Conservation (phyloP, 225 moss, liverwort and hornwort genomes). For the Pseudisothecium myosuroides region DNA sequence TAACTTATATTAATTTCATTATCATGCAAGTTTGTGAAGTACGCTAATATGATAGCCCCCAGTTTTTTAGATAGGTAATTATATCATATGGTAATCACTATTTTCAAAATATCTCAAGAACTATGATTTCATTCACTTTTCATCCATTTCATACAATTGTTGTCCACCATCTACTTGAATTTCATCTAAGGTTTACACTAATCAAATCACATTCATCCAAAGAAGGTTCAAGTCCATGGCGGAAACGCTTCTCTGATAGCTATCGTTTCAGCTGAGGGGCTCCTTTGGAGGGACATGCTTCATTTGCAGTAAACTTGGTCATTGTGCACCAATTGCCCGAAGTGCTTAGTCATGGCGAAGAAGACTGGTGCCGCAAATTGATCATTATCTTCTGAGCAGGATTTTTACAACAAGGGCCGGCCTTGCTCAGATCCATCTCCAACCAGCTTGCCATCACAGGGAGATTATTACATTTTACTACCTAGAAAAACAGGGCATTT, state of each 20-base stretch:
- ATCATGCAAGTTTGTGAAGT: background rate
- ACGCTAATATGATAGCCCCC: no score
- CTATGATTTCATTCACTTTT: background rate
- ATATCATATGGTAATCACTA: no score
- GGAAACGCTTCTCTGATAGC: background rate
- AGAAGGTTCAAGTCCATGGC: background rate
- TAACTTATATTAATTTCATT: background rate
- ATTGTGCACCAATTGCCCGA: conserved; percentile 45
- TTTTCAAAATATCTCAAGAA: background rate
- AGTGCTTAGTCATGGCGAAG: no score
- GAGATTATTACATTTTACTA: no score
- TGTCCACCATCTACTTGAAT: background rate
- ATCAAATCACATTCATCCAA: background rate
- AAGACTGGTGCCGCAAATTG: no score
- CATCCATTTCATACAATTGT: no score
- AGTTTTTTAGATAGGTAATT: background rate
- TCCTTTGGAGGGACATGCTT: conserved; percentile 37
- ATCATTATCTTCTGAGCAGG: no score
- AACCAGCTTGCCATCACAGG: no score
- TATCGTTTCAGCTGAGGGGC: no score
- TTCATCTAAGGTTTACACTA: background rate
- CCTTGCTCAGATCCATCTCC: no score
- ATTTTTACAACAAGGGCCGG: no score
- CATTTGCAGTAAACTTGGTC: conserved; percentile 8
- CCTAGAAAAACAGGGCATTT: no score